These are phyloP conservation scores for Neonectria punicea DNA, from an alignment of 2,329 filamentous ascomycete genomes.

Conservation along the genomic window DNA sequence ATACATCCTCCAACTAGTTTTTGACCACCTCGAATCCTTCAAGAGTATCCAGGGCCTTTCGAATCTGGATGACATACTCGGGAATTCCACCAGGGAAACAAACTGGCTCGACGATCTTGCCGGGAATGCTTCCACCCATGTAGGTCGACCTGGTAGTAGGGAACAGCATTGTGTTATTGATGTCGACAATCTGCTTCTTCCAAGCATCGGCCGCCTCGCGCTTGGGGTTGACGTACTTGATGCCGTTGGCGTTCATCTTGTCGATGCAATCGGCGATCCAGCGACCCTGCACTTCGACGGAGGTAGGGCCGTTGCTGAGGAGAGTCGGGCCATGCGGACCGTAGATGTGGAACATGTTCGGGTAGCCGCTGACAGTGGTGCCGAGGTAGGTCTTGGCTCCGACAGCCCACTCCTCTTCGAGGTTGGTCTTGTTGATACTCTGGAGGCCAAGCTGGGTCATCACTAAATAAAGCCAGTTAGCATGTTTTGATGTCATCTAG, in stretches of 20 bases:
- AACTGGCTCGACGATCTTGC: constrained; percentile 62
- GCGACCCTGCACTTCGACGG: constrained; percentile 64
- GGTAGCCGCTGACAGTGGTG: constrained; percentile 55
- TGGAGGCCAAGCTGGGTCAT: constrained; percentile 59
- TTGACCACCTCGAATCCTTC: constrained; percentile 38
- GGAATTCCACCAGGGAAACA: constrained; percentile 58
- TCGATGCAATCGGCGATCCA: constrained; percentile 64
- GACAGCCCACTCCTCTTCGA: constrained; percentile 55
- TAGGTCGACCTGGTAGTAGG: constrained; percentile 62
- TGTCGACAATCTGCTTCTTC: constrained; percentile 59
- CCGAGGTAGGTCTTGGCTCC: constrained; percentile 58
- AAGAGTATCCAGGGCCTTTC: constrained; percentile 31
- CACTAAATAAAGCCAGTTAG: constrained; percentile 35
- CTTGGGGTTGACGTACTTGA: constrained; percentile 63
- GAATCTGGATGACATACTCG: constrained; percentile 44
- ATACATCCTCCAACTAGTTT: background rate
- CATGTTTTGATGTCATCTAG: background rate
- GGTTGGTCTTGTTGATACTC: constrained; percentile 50
- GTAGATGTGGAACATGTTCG: constrained; percentile 65
- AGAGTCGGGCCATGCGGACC: constrained; percentile 67
- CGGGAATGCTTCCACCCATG: constrained; percentile 66
- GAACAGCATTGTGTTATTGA: constrained; percentile 60
- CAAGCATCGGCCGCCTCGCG: constrained; percentile 57
- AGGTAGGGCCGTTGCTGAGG: constrained; percentile 65
- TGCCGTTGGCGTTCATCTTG: constrained; percentile 56